These are phyloP conservation scores for Pichia norvegensis DNA, from an alignment of 1,139 yeast genomes.

Conservation along the genomic window DNA sequence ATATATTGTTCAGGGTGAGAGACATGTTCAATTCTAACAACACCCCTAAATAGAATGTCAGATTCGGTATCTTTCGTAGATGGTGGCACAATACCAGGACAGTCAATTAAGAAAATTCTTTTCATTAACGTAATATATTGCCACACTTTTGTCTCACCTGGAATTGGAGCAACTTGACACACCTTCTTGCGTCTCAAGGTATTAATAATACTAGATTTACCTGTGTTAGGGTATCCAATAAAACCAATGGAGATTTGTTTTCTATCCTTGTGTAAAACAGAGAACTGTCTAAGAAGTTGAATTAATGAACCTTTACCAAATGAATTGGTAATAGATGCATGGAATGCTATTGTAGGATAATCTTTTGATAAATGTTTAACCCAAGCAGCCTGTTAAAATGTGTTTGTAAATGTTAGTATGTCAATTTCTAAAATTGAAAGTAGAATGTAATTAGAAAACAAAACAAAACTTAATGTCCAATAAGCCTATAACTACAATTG, in stretches of 20 bases:
- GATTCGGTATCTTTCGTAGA: conserved; percentile 81
- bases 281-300: conserved; percentile 87
- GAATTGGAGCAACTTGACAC: conserved; percentile 95
- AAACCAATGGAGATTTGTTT: conserved; percentile 95
- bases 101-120: conserved; percentile 87
- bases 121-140: conserved; percentile 97
- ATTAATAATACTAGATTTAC: conserved; percentile 92
- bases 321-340: conserved; percentile 94
- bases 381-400: conserved; percentile 81
- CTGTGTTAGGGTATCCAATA: conserved; percentile 96
- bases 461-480: background rate
- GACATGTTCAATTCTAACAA: conserved; percentile 95
- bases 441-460: background rate
- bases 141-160: conserved; percentile 99
- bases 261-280: conserved; percentile 83
- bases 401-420: conserved; percentile 37
- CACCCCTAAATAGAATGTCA: conserved; percentile 94
- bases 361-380: conserved; percentile 87
- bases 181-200: conserved; percentile 92
- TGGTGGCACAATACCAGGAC: conserved; percentile 99
- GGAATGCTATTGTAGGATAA: conserved; percentile 94
- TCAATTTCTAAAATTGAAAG: background rate
- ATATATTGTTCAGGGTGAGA: conserved; percentile 93
- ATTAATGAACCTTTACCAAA: conserved; percentile 96
- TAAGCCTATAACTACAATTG: conserved; percentile 27